Percentiles rank a stretch among this genome's conserved stretches.
These are phyloP conservation scores for Yamadazyma takamatsuzukensis DNA, from an alignment of 805 yeast species.

Conservation along the genomic window DNA sequence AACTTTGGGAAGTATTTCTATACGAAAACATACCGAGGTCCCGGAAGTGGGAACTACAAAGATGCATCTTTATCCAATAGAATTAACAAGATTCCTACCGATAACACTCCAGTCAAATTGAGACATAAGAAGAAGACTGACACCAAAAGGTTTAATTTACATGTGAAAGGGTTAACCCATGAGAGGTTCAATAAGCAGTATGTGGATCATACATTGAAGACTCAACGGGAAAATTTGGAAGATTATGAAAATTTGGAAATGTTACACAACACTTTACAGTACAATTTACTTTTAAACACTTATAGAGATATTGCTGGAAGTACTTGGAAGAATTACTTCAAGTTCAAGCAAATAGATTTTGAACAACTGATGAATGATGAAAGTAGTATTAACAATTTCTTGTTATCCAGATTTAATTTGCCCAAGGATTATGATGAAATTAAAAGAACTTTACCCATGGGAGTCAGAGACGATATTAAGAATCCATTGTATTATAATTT, in stretches of 20 bases:
- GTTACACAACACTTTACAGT: constrained; percentile 41
- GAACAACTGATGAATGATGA: constrained; percentile 24
- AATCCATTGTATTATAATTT: constrained; percentile 33
- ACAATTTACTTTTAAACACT: constrained; percentile 36
- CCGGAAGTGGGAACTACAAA: constrained; percentile 44
- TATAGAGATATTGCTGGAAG: constrained; percentile 36
- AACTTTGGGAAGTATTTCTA: constrained; percentile 37
- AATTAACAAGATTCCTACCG: constrained; percentile 30
- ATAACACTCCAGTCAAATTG: constrained; percentile 2
- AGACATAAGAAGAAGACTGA: constrained; percentile 17
- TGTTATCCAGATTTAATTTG: constrained; percentile 22
- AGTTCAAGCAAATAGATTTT: constrained; percentile 36
- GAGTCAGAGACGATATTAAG: constrained; percentile 29
- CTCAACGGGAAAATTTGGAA: constrained; percentile 29
- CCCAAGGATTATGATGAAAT: constrained; percentile 35
- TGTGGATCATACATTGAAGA: constrained; percentile 25
- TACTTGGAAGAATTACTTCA: constrained; percentile 38
- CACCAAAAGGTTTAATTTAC: constrained; percentile 15
- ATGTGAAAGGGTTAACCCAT: constrained; percentile 36
- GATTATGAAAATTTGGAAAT: constrained; percentile 39
- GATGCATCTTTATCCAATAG: constrained; percentile 40
- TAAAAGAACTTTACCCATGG: constrained; percentile 28
- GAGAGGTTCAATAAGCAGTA: constrained; percentile 28
- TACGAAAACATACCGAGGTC: constrained; percentile 39
- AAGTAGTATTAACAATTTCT: not conserved